phyloP scores from a whole-genome alignment of 306 rosid genomes.

The Urtica urens region DNA sequence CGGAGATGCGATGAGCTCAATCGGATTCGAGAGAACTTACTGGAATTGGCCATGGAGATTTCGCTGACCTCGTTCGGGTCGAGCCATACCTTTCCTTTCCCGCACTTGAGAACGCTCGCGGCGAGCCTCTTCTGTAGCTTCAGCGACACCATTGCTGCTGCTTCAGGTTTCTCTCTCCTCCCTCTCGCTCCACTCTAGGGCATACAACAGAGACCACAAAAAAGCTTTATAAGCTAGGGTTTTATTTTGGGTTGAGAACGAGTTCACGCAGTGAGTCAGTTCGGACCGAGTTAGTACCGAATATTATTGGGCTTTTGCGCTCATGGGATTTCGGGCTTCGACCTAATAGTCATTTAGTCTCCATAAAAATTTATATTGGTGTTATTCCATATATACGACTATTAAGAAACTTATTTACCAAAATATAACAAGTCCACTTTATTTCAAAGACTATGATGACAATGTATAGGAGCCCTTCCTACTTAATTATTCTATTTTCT shows the following conservation, averaged over 20 bases:
- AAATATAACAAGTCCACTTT: too few species aligned
- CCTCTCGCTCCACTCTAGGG: neutral
- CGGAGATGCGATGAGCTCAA: too few species aligned
- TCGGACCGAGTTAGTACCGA: too few species aligned
- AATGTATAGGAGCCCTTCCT: too few species aligned
- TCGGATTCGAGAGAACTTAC: constrained; percentile 20
- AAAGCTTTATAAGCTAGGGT: constrained; percentile 5
- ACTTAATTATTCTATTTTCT: too few species aligned
- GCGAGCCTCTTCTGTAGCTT: constrained; percentile 93
- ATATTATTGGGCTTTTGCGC: too few species aligned
- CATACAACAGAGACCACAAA: neutral
- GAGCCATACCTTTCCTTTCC: constrained; percentile 90
- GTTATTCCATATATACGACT: too few species aligned
- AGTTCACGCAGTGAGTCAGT: too few species aligned
- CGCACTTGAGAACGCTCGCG: constrained; percentile 89
- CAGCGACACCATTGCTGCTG: constrained; percentile 64
- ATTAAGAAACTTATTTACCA: too few species aligned
- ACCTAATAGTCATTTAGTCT: too few species aligned
- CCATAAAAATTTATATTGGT: too few species aligned
- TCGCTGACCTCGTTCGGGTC: constrained; percentile 87
- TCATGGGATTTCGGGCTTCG: neutral
- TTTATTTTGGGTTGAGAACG: neutral
- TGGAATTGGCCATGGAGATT: constrained; percentile 95
- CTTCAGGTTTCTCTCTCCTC: neutral
- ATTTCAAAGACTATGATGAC: too few species aligned